A percentile compares a stretch with the other conserved stretches of the same genome.
phyloP scores from a whole-genome alignment of 495 filamentous ascomycete genomes.

The Haplographium delicatum region DNA sequence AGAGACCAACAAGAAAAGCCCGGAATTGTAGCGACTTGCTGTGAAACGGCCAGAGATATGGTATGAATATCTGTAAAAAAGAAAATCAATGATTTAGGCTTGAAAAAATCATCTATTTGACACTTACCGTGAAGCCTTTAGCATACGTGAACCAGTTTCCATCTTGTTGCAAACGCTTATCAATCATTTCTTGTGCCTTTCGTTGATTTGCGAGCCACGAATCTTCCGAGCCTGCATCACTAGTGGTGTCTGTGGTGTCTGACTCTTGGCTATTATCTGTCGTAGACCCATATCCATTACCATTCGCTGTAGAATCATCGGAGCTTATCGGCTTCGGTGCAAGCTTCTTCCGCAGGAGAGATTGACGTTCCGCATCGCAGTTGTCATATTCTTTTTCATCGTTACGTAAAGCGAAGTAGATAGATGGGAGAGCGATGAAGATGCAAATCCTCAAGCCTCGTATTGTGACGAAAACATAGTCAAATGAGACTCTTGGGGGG shows the following conservation, averaged over 20 bases:
- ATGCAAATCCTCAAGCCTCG: constrained; percentile 26
- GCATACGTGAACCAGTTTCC: constrained; percentile 62
- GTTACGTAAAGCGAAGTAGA: constrained; percentile 24
- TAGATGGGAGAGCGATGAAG: constrained; percentile 28
- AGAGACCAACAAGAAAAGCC: constrained; percentile 51
- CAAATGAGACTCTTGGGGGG: constrained; percentile 11
- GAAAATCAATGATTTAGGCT: too few relatives aligned
- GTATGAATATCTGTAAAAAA: constrained; percentile 60
- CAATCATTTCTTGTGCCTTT: constrained; percentile 45
- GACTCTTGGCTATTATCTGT: constrained; percentile 24
- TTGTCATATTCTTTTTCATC: constrained; percentile 27
- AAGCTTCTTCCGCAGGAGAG: constrained; percentile 38
- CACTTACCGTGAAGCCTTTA: constrained; percentile 54
- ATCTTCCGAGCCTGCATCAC: constrained; percentile 37
- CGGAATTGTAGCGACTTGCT: constrained; percentile 49
- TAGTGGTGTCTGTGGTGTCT: constrained; percentile 27
- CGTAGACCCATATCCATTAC: constrained; percentile 41
- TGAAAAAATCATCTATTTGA: background rate
- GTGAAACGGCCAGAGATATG: constrained; percentile 60
- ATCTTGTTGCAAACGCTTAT: constrained; percentile 52
- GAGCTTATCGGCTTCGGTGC: constrained; percentile 9
- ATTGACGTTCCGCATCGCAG: constrained; percentile 44
- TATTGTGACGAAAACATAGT: constrained; percentile 18
- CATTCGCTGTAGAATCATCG: constrained; percentile 18
- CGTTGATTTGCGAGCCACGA: constrained; percentile 44